A percentile compares a stretch with the other conserved stretches of the same genome.
phyloP scores from a whole-genome alignment of 2,329 filamentous ascomycete genomes.

The Colletotrichum higginsianum region DNA sequence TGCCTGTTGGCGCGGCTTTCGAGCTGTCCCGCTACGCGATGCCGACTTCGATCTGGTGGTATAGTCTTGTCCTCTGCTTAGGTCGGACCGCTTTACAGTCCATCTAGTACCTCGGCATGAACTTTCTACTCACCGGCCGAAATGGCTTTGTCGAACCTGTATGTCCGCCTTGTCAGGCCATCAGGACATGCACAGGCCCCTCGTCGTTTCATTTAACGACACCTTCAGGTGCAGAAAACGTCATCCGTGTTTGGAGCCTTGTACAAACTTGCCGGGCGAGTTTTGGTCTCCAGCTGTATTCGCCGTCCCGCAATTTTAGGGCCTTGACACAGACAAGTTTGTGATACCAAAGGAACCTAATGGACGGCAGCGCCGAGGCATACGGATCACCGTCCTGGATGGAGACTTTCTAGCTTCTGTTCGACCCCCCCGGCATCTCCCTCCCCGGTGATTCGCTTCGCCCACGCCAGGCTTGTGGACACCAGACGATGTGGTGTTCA shows the following conservation, averaged over 20 bases:
- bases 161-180: slow-evolving; percentile 5
- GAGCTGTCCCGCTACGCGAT: slow-evolving; percentile 26
- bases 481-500: background rate
- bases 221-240: slow-evolving; percentile 9
- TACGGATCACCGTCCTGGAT: slow-evolving; percentile 7
- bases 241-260: slow-evolving; percentile 11
- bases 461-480: slow-evolving; percentile 17
- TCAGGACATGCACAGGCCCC: background rate
- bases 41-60: slow-evolving; percentile 6
- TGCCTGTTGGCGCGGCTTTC: slow-evolving; percentile 27
- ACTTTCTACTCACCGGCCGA: background rate
- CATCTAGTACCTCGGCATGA: background rate
- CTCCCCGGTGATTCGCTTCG: slow-evolving; percentile 5
- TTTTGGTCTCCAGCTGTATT: slow-evolving; percentile 7
- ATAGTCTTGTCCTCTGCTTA: slow-evolving; percentile 4
- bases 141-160: background rate
- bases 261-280: background rate
- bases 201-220: background rate
- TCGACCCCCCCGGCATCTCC: slow-evolving; percentile 2
- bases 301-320: slow-evolving; percentile 12
- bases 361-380: slow-evolving; percentile 22
- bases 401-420: background rate
- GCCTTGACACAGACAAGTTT: background rate
- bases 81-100: slow-evolving; percentile 12
- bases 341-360: background rate